Conservation (phyloP, 495 filamentous ascomycete species). For the Annulohypoxylon stygium region DNA sequence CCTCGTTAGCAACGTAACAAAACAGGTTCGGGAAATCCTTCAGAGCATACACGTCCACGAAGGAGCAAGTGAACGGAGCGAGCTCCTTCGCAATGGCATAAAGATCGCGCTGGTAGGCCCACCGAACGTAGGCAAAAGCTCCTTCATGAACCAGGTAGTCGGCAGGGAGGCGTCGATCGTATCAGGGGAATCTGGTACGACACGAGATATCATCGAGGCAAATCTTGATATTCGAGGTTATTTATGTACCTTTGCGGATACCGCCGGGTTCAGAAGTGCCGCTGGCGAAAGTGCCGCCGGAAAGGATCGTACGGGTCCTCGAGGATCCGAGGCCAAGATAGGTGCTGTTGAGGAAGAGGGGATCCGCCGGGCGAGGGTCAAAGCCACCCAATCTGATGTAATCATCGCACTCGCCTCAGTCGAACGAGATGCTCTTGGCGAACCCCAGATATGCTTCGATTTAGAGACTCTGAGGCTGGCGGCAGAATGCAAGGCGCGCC, state of each 20-base stretch:
- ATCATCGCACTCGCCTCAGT: constrained; percentile 84
- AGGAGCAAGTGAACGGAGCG: constrained; percentile 82
- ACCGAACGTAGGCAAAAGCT: constrained; percentile 96
- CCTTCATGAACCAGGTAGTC: constrained; percentile 89
- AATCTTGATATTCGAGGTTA: constrained; percentile 91
- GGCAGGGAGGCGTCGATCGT: constrained; percentile 96
- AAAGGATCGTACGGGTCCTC: constrained; percentile 33
- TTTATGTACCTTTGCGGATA: constrained; percentile 90
- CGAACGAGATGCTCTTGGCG: constrained; percentile 60
- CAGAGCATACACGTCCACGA: constrained; percentile 75
- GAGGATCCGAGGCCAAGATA: constrained; percentile 55
- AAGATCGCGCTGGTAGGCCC: constrained; percentile 87
- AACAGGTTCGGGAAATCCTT: constrained; percentile 70
- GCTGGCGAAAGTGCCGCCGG: constrained; percentile 32
- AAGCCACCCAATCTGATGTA: constrained; percentile 86
- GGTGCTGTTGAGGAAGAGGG: constrained; percentile 89
- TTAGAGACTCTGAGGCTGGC: constrained; percentile 61
- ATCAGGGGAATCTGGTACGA: constrained; percentile 90
- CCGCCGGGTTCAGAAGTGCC: constrained; percentile 79
- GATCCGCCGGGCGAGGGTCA: constrained; percentile 84
- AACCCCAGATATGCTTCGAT: constrained; percentile 61
- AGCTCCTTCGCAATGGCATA: constrained; percentile 88
- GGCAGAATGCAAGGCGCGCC: constrained; percentile 67
- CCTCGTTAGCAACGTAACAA: constrained; percentile 75
- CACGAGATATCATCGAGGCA: constrained; percentile 92